Base-by-base conservation (phyloP, 2,329 filamentous ascomycete genomes). In the Malbranchea cinnamomea region DNA sequence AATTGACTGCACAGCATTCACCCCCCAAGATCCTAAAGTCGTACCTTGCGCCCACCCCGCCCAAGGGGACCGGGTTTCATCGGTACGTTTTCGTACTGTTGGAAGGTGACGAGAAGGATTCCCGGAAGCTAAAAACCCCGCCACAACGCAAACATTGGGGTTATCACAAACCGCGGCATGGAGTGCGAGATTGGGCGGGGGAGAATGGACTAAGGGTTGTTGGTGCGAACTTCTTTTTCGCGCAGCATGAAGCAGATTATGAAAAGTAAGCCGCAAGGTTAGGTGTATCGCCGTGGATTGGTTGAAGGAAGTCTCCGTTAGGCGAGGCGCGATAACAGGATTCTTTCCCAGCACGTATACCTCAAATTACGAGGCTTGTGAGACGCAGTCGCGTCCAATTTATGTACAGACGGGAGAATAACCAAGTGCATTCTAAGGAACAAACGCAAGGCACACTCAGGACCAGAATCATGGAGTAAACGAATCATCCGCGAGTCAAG, bases 11-110 rank as follows among this genome's bases (percentile, higher is more conserved):
- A 11, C 7, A 22, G 20, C 22, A 30, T 8, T 24, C 34, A n/a
- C 35, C 14, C 21, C 34, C 13, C 21, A 31, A 18, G 24, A 30
- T 23, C 16, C 10, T 33, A 15, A 35, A 36, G 28, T 44, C 51
- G 34, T 71, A 69, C 41, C 62, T 68, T 39, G 55, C 66, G 4
- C 68, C 68, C 0, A 58, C 57, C 4, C 67, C 68, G 17, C 68
- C 68, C 0, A 49, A 57, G 5, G 64, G 65, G 48, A 71, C 68
- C 0, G 66, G 67, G 2, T 62, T 63, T 41, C 68, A 72, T 41
- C 54, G 68, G 31, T 72, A 72, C 44, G 62, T 72, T 3, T 68
- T 71, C 37, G 49, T 69, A 4, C 54, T 65, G 5, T 52, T 71
- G 33, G 59, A 48, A 30, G 53, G 51, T 2, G 41, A 48, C 46